Conservation (phyloP, 2,329 filamentous ascomycete species). For the Neofusicoccum kwambonambiense region DNA sequence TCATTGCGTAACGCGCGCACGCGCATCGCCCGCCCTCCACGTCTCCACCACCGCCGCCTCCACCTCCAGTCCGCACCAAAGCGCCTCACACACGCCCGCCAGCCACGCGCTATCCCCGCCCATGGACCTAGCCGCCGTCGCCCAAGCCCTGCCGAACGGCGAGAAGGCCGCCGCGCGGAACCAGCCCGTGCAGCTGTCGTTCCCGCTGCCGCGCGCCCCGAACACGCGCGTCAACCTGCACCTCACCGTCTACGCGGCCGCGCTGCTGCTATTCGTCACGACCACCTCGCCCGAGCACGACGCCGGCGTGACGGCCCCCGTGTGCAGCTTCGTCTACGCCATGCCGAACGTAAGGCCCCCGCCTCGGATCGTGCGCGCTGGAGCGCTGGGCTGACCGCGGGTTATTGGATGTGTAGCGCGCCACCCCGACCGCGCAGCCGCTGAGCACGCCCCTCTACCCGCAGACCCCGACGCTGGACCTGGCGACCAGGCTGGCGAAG, state of each 20-base stretch:
- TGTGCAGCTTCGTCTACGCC: constrained; percentile 93
- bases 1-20: constrained; percentile 6
- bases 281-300: constrained; percentile 50
- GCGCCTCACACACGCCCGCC: not conserved
- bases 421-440: constrained; percentile 55
- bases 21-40: not conserved
- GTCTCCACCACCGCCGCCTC: not conserved
- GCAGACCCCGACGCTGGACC: constrained; percentile 75
- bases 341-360: constrained; percentile 72
- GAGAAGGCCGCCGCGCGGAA: not conserved
- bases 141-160: not conserved
- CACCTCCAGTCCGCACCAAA: not conserved
- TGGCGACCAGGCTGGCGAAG: constrained; percentile 80
- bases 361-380: not conserved
- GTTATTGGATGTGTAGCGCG: constrained; percentile 5
- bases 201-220: constrained; percentile 57
- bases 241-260: constrained; percentile 54
- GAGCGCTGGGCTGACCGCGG: not conserved
- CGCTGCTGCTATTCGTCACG: constrained; percentile 57
- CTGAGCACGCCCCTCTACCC: constrained; percentile 78
- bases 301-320: constrained; percentile 33
- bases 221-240: constrained; percentile 60
- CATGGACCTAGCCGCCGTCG: not conserved
- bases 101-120: not conserved
- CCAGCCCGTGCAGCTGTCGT: constrained; percentile 54